Conservation (phyloP, 352 stramenopile species). For the Globisporangium cylindrosporum region DNA sequence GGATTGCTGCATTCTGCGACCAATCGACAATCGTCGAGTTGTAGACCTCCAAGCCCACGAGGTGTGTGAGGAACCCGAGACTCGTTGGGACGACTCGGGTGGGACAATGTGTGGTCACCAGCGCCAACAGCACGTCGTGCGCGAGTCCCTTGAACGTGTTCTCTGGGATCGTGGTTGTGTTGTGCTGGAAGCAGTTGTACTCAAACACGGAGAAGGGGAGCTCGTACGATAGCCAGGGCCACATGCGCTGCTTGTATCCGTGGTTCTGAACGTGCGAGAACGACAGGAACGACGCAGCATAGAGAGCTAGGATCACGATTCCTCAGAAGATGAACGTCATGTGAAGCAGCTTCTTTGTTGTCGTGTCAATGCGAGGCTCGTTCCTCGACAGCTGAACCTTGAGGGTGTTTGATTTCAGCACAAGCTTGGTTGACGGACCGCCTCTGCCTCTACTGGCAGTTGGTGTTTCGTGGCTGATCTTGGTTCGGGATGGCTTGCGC, state of each 20-base stretch:
- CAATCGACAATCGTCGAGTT: constrained; percentile 18
- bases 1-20: constrained; percentile 5
- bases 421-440: not conserved
- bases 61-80: constrained; percentile 14
- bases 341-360: not conserved
- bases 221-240: constrained; percentile 7
- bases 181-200: constrained; percentile 9
- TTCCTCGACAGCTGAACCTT: not conserved
- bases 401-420: not conserved
- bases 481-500: not conserved
- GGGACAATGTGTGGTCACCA: constrained; percentile 20
- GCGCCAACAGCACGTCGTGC: constrained; percentile 7
- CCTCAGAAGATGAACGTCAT: constrained; percentile 1
- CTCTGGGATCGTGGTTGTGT: not conserved
- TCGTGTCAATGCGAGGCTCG: not conserved
- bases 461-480: not conserved
- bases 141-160: constrained; percentile 15
- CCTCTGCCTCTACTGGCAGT: not conserved
- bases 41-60: constrained; percentile 24
- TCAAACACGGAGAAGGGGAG: constrained; percentile 15
- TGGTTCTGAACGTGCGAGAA: not conserved
- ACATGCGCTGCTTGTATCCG: not conserved
- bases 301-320: not conserved
- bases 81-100: constrained; percentile 10
- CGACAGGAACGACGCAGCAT: not conserved